Base-by-base conservation (phyloP, 225 moss, liverwort and hornwort species). In the Ulota crispa region DNA sequence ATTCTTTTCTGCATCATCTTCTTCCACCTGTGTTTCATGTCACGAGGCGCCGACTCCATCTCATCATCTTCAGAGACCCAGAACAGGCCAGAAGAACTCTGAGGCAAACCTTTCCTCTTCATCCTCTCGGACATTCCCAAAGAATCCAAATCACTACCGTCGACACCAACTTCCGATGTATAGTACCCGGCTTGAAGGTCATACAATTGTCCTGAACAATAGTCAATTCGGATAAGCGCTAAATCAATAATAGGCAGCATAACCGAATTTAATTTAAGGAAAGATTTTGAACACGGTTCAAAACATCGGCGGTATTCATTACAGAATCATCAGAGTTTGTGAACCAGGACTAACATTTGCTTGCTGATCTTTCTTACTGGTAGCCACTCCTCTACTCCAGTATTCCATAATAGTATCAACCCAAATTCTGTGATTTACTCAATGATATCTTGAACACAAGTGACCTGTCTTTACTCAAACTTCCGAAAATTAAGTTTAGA, bases 21-120 rank as follows among this genome's bases (percentile, higher is more conserved):
- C 81, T 94, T 93, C 93, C 94, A 95, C 84, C 89, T 94, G 28
- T 91, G 81, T 66, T 96, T 91, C 90, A 93, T 85, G 68, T 92
- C 94, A 62, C 93, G 90, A 77, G 96, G 94, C 34, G 92, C 91
- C 4, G 95, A 95, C 70, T 99, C 99, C 83, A 94, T 93, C 79
- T 95, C 94, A 81, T 96, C 94, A 82, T 93, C 94, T 75, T 99
- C 94, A 3, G 86, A 85, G 15, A 85, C 82, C 93, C 92, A 89
- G 75, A 98, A 91, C 62, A 86, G 77, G 28, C 91, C 89, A 11
- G 89, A 83, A 5, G 85, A 84, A 43, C 90, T 88, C 54, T 83
- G 85, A 20, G 74, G 83, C 75, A 84, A 82, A 37, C 80, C 91
- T 74, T 87, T 89, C 71, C 86, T 82, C 73, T 83, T 91, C 82